A percentile compares a stretch with the other conserved stretches of the same genome.
Evolutionary conservation across 306 rosid species (phyloP).

Genomic region (Hippophae gyantsensis): DNA sequence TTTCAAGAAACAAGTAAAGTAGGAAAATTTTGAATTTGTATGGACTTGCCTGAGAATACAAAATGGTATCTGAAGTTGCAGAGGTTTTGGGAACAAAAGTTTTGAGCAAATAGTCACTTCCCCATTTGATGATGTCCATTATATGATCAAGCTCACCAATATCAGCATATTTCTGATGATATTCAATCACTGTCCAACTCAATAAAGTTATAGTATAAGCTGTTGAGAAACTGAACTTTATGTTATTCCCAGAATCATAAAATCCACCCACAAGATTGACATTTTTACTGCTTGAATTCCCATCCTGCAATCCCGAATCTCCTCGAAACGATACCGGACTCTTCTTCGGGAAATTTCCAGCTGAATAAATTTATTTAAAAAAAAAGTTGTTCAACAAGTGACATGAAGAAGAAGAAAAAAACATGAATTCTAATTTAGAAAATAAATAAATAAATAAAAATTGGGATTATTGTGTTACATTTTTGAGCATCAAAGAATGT

Average conservation of each 20-base stretch:
- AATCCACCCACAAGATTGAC: conserved; percentile 62
- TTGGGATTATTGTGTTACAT: conserved; percentile 29
- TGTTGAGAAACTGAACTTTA: conserved; percentile 71
- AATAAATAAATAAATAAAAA: not conserved
- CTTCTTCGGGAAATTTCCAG: conserved; percentile 53
- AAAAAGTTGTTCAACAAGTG: conserved; percentile 1
- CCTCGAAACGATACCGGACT: conserved; percentile 60
- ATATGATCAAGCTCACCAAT: conserved; percentile 72
- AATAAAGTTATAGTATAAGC: conserved; percentile 70
- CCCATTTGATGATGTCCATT: conserved; percentile 76
- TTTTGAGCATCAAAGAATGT: conserved; percentile 73
- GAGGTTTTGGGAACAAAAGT: conserved; percentile 29
- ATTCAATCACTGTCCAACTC: conserved; percentile 79
- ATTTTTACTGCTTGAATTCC: conserved; percentile 17
- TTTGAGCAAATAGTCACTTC: conserved; percentile 66
- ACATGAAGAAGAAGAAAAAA: not conserved
- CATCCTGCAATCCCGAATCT: conserved; percentile 65
- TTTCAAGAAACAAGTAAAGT: too few species aligned
- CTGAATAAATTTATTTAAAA: conserved; percentile 19
- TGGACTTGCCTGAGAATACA: conserved; percentile 30
- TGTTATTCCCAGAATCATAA: conserved; percentile 82
- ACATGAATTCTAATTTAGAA: not conserved
- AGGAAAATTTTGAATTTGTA: not conserved
- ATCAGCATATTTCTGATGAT: conserved; percentile 51
- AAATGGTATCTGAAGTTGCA: conserved; percentile 29